Evolutionary conservation across 2,329 filamentous ascomycete species (phyloP).

Genomic region (Curvularia spicifera): DNA sequence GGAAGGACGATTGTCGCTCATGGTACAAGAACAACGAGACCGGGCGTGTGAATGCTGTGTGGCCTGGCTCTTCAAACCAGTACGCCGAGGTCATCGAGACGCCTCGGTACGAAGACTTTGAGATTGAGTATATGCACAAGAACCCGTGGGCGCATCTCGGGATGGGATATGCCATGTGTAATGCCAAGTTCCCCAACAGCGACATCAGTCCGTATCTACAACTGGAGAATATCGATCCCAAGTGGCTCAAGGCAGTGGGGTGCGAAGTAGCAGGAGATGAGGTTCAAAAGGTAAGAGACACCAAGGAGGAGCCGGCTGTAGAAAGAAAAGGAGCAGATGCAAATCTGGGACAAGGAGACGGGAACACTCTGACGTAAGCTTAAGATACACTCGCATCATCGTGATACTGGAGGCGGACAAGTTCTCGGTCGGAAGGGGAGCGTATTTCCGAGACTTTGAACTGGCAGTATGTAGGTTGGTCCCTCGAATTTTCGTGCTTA

Average conservation of each 20-base stretch:
- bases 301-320: slow-evolving; percentile 15
- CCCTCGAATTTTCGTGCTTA: background rate
- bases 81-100: slow-evolving; percentile 51
- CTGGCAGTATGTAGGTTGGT: background rate
- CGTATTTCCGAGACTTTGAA: background rate
- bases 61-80: slow-evolving; percentile 59
- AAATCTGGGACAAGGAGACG: background rate
- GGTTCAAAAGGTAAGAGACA: slow-evolving; percentile 20
- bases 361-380: background rate
- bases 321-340: slow-evolving; percentile 10
- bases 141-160: slow-evolving; percentile 54
- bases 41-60: slow-evolving; percentile 52
- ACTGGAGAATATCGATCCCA: slow-evolving; percentile 52
- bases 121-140: slow-evolving; percentile 49
- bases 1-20: slow-evolving; percentile 54
- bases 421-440: background rate
- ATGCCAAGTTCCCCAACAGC: slow-evolving; percentile 28
- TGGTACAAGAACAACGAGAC: slow-evolving; percentile 57
- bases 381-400: no score
- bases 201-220: slow-evolving; percentile 51
- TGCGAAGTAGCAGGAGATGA: slow-evolving; percentile 23
- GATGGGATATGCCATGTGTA: slow-evolving; percentile 49
- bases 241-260: slow-evolving; percentile 48
- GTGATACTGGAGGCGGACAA: background rate
- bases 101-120: slow-evolving; percentile 54